phyloP scores from a whole-genome alignment of 108 stramenopile species.

The Stephanodiscus minutulus region DNA sequence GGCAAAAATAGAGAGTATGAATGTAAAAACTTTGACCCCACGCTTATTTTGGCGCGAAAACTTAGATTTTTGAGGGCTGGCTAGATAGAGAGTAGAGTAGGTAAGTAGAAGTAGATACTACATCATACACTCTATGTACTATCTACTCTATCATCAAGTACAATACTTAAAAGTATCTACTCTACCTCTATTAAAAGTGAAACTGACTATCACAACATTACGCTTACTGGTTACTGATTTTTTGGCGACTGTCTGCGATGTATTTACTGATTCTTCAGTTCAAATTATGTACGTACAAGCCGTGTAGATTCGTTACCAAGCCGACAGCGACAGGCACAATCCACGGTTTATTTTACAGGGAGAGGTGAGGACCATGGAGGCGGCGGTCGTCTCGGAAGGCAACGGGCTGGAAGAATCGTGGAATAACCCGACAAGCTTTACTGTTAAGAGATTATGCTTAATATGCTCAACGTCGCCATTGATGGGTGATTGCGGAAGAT shows the following conservation, averaged over 20 bases:
- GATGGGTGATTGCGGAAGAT: neutral
- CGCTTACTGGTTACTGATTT: slow-evolving; percentile 1
- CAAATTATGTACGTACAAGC: slow-evolving; percentile 4
- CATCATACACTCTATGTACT: too few species aligned
- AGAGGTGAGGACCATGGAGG: slow-evolving; percentile 27
- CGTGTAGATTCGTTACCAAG: neutral
- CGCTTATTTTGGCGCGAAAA: too few species aligned
- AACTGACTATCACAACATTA: neutral
- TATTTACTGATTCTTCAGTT: neutral
- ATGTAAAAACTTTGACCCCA: too few species aligned
- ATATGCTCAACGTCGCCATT: neutral
- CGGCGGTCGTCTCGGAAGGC: slow-evolving; percentile 1
- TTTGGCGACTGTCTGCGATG: neutral
- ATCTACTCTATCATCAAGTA: too few species aligned
- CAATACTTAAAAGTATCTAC: too few species aligned
- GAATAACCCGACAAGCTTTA: neutral
- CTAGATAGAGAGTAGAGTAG: too few species aligned
- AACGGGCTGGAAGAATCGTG: neutral
- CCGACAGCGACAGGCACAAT: neutral
- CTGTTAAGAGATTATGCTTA: neutral
- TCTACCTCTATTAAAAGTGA: too few species aligned
- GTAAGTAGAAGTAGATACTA: too few species aligned
- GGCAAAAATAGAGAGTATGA: too few species aligned
- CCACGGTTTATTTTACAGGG: too few species aligned
- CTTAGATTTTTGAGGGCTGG: too few species aligned